Evolutionary conservation across 164 flowering plant genomes (phyloP).

Genomic region (grape (Vitis vinifera)): DNA sequence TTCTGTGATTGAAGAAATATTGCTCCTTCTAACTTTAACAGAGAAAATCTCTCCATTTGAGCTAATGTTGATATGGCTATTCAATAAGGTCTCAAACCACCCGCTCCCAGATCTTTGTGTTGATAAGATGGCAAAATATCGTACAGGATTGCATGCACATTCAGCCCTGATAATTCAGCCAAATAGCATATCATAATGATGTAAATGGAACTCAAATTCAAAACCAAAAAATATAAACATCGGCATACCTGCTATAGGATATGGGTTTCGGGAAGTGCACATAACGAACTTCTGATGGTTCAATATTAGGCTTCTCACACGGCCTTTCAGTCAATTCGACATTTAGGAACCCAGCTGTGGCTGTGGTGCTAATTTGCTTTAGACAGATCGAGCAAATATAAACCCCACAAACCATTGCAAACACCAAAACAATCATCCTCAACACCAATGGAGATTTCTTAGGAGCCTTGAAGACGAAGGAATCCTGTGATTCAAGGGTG

Average conservation of each 20-base stretch:
- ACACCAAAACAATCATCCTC: slow-evolving; percentile 45
- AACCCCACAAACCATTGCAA: slow-evolving; percentile 50
- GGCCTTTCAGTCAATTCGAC: slow-evolving; percentile 28
- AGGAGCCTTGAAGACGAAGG: slow-evolving; percentile 28
- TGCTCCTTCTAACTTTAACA: slow-evolving; percentile 57
- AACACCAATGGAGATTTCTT: slow-evolving; percentile 51
- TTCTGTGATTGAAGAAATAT: slow-evolving; percentile 45
- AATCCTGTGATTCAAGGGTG: slow-evolving; percentile 31
- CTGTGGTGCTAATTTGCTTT: slow-evolving; percentile 35
- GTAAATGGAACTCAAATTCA: not conserved
- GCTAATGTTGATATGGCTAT: slow-evolving; percentile 66
- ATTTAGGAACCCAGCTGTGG: slow-evolving; percentile 17
- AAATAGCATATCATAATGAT: not conserved
- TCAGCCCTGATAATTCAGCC: slow-evolving; percentile 33
- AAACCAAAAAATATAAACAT: not conserved
- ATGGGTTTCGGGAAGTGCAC: slow-evolving; percentile 49
- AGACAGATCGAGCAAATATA: slow-evolving; percentile 50
- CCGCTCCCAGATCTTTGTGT: slow-evolving; percentile 82
- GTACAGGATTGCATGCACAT: slow-evolving; percentile 62
- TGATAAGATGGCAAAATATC: slow-evolving; percentile 63
- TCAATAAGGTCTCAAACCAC: slow-evolving; percentile 76
- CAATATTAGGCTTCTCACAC: slow-evolving; percentile 29
- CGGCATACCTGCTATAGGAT: slow-evolving; percentile 41
- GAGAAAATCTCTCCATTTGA: slow-evolving; percentile 79
- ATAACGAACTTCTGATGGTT: slow-evolving; percentile 41